Evolutionary conservation across 768 basidiomycete species (phyloP).

Genomic region (Cubamyces sp.): DNA sequence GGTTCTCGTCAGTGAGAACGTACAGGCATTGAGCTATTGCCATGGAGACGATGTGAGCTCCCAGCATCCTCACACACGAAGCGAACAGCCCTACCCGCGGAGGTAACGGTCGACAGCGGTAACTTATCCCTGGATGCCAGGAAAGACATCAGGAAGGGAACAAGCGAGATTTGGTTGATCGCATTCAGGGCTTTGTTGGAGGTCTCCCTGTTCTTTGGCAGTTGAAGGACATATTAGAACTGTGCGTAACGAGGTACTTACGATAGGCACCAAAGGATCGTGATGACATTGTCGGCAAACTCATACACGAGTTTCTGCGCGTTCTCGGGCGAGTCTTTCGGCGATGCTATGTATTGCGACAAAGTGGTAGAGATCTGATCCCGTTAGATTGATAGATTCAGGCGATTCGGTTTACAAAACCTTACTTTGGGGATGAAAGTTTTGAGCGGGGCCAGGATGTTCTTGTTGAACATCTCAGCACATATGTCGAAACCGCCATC

Average conservation of each 20-base stretch:
- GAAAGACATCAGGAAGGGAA: slow-evolving; percentile 92
- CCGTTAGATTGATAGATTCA: not conserved
- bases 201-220: slow-evolving; percentile 66
- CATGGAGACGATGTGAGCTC: slow-evolving; percentile 19
- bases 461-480: slow-evolving; percentile 97
- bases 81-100: slow-evolving; percentile 64
- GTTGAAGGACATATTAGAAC: slow-evolving; percentile 12
- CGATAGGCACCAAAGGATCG: slow-evolving; percentile 93
- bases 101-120: slow-evolving; percentile 70
- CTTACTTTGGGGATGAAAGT: slow-evolving; percentile 79
- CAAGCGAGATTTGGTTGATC: slow-evolving; percentile 77
- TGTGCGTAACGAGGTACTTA: slow-evolving; percentile 49
- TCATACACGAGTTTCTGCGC: slow-evolving; percentile 80
- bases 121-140: slow-evolving; percentile 70
- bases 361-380: slow-evolving; percentile 74
- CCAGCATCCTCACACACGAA: not conserved
- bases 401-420: not conserved
- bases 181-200: slow-evolving; percentile 90
- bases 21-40: slow-evolving; percentile 85
- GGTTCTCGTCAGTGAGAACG: slow-evolving; percentile 91
- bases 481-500: slow-evolving; percentile 96
- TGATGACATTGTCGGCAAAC: slow-evolving; percentile 91
- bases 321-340: slow-evolving; percentile 68
- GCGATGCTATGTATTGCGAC: slow-evolving; percentile 62
- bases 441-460: slow-evolving; percentile 76